Evolutionary conservation across 2,329 filamentous ascomycete genomes (phyloP).

Genomic region (Cladosporium oxysporum): DNA sequence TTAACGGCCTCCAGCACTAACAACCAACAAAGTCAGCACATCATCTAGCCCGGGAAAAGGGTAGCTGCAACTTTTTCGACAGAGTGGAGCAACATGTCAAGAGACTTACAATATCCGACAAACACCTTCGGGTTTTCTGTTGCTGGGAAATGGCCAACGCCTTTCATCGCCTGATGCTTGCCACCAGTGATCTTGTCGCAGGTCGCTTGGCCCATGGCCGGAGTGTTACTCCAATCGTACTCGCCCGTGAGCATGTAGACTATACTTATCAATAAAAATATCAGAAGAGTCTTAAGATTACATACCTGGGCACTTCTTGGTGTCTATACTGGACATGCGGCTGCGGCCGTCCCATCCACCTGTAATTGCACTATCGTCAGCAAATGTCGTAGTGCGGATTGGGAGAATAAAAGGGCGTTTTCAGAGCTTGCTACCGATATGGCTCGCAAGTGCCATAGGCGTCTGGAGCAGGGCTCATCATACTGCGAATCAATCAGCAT

Average conservation of each 20-base stretch:
- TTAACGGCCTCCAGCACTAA: conserved; percentile 37
- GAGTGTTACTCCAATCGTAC: conserved; percentile 52
- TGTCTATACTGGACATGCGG: conserved; percentile 49
- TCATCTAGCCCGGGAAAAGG: neutral
- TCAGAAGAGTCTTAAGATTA: too few species aligned
- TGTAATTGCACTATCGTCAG: neutral
- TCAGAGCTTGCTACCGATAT: neutral
- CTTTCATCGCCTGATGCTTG: conserved; percentile 48
- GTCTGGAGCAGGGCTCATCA: neutral
- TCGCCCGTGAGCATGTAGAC: conserved; percentile 55
- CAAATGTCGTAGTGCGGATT: neutral
- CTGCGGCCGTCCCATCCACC: conserved; percentile 50
- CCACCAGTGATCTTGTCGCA: conserved; percentile 51
- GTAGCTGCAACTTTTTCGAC: neutral
- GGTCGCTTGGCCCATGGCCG: conserved; percentile 49
- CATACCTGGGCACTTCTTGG: conserved; percentile 45
- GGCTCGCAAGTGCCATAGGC: too few species aligned
- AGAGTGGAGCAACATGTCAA: neutral
- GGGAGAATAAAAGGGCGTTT: neutral
- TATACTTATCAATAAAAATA: too few species aligned
- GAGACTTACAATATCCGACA: conserved; percentile 33
- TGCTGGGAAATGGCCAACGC: conserved; percentile 51
- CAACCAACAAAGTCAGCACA: conserved; percentile 2
- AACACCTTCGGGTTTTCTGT: conserved; percentile 44
- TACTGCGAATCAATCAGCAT: neutral